These are phyloP conservation scores for Middelhovenomyces tepae DNA, from an alignment of 805 yeast genomes.

Conservation along the genomic window DNA sequence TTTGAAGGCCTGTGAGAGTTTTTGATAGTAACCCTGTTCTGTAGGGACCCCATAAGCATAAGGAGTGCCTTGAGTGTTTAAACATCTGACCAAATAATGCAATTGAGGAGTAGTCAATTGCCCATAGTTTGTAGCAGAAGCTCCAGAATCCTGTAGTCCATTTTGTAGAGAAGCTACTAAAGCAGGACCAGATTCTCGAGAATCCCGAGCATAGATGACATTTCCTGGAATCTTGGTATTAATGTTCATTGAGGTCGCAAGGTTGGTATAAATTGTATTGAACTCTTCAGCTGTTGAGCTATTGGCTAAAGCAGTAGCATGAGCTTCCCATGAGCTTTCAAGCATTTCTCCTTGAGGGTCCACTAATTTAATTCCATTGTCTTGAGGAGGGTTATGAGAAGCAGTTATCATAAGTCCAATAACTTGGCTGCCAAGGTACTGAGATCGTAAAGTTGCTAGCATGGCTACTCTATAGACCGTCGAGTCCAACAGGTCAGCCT, in stretches of 20 bases:
- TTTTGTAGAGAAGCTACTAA: conserved; percentile 51
- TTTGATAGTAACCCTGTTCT: conserved; percentile 62
- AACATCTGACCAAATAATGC: conserved; percentile 72
- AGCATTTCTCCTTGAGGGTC: conserved; percentile 91
- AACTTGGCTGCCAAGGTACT: conserved; percentile 52
- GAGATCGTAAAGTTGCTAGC: conserved; percentile 76
- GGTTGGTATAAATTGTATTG: conserved; percentile 28
- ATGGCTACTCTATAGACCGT: conserved; percentile 80
- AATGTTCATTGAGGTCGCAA: conserved; percentile 38
- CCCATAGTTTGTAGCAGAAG: conserved; percentile 47
- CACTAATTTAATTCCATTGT: conserved; percentile 88
- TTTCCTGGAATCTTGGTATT: conserved; percentile 36
- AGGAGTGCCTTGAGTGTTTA: conserved; percentile 44
- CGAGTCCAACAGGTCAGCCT: conserved; percentile 60
- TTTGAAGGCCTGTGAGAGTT: conserved; percentile 47
- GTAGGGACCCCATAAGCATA: conserved; percentile 49
- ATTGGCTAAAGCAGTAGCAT: conserved; percentile 78
- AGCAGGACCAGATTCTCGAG: conserved; percentile 74
- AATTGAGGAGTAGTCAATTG: conserved; percentile 88
- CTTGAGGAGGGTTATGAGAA: conserved; percentile 86
- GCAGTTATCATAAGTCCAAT: conserved; percentile 98
- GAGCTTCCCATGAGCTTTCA: conserved; percentile 70
- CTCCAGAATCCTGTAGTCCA: conserved; percentile 44
- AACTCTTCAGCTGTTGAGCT: conserved; percentile 41
- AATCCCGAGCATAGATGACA: conserved; percentile 74